Percentiles rank a stretch among this genome's conserved stretches.
These are phyloP conservation scores for Aspergillus pseudotamarii DNA, from an alignment of 2,329 filamentous ascomycete genomes.

Conservation along the genomic window DNA sequence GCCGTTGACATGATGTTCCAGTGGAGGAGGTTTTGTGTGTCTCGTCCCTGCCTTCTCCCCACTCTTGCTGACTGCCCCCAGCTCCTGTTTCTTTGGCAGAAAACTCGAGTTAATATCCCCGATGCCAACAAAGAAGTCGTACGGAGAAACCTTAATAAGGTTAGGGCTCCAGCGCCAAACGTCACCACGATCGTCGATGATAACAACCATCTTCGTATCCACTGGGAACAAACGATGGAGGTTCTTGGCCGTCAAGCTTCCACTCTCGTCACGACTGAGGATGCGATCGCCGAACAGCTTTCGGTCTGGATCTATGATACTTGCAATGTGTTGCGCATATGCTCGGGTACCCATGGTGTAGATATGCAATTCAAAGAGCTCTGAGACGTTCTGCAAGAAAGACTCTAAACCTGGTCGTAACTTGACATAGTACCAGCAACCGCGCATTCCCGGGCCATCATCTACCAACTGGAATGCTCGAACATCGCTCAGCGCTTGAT, in stretches of 20 bases:
- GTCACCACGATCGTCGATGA: constrained; percentile 95
- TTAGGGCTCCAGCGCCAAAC: constrained; percentile 95
- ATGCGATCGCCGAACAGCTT: constrained; percentile 93
- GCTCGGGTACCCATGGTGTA: constrained; percentile 99
- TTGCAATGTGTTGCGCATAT: constrained; percentile 90
- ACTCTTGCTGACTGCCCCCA: constrained; percentile 51
- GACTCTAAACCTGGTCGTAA: constrained; percentile 81
- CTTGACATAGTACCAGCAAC: constrained; percentile 98
- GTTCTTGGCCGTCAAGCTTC: constrained; percentile 87
- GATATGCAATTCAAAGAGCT: constrained; percentile 91
- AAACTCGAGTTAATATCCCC: constrained; percentile 99
- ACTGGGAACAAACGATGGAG: constrained; percentile 90
- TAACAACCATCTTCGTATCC: constrained; percentile 98
- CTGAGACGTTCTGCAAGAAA: constrained; percentile 77
- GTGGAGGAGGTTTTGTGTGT: constrained; percentile 24
- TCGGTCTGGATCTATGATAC: constrained; percentile 86
- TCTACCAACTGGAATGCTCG: constrained; percentile 85
- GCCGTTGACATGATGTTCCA: constrained; percentile 37
- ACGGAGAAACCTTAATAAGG: constrained; percentile 90
- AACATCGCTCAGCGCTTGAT: constrained; percentile 87
- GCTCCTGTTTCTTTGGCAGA: constrained; percentile 72
- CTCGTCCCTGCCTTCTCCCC: constrained; percentile 29
- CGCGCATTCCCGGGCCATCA: constrained; percentile 72
- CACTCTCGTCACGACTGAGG: constrained; percentile 95
- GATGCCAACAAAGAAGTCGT: constrained; percentile 97